Base-by-base conservation (phyloP, 192 early-diverging fungal species). In the Cetraspora pellucida region DNA sequence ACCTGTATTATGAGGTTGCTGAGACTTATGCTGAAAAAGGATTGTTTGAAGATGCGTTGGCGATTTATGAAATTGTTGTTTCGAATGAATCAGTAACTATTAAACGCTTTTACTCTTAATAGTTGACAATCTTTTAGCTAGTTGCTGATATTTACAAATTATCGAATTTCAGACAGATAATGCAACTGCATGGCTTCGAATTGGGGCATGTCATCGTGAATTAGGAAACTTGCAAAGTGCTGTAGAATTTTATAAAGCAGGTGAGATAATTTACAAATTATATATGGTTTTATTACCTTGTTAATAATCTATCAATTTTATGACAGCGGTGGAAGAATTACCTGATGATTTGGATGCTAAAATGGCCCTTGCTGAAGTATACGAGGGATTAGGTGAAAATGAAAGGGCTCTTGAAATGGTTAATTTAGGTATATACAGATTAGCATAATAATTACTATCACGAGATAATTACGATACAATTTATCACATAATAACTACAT, bases 1-100 rank as follows among this genome's bases (percentile, higher is more conserved):
- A 94, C 77, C 81, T 93, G 13, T 93, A 91, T 68, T 85, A 90
- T 59, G 91, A 95, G 66, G 87, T 94, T 16, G 91, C 86, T 5
- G 91, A 93, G 27, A 89, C 91, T 9, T 95, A 91, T 72, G 85
- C 92, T 66, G 86, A 86, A 46, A 85, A 84, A 46, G 75, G 86
- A 28, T 84, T 90, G 81, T 91, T 87, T 79, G 82, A 85, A 16
- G 77, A 81, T n/a, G 95, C 93, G 5, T 79, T 94, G 30, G 80
- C 75, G 27, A 82, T 93, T 43, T 87, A 91, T 80, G 76, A 88
- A 66, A 76, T 77, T 1, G 82, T 89, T 47, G 73, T 88, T 21
- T 79, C 83, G 54, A 79, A 60, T 55, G 81, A 81, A 61, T 79
- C 82, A n/a, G 82, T 87, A 84, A 79, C 67, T 43, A 69, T 79